phyloP scores from a whole-genome alignment of 2,329 filamentous ascomycete genomes.

The Cladophialophora bantiana region DNA sequence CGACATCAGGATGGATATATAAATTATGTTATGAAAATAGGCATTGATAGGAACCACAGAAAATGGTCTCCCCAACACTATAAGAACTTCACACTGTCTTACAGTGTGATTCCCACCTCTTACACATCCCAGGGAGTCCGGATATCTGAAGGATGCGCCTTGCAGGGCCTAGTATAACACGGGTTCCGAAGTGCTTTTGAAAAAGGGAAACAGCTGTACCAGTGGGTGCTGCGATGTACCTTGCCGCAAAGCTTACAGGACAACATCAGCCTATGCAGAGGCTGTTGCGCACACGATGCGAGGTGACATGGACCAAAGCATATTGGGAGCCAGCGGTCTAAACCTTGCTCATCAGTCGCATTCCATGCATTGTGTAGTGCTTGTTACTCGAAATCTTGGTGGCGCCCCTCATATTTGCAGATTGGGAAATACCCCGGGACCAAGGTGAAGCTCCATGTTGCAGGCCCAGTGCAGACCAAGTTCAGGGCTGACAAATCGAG shows the following conservation, averaged over 20 bases:
- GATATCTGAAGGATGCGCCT: conserved; percentile 3
- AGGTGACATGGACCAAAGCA: background rate
- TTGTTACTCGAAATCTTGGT: background rate
- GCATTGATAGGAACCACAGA: background rate
- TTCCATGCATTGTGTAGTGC: background rate
- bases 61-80: background rate
- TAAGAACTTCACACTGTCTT: background rate
- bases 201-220: background rate
- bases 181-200: conserved; percentile 5
- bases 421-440: background rate
- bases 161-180: background rate
- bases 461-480: background rate
- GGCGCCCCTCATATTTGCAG: background rate
- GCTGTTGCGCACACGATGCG: background rate
- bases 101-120: background rate
- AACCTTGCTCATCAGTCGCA: background rate
- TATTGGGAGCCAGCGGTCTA: background rate
- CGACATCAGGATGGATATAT: background rate
- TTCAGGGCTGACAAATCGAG: background rate
- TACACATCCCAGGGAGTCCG: background rate
- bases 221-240: background rate
- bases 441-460: background rate
- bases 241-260: conserved; percentile 8
- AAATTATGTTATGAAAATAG: conserved; percentile 14
- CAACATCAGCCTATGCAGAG: background rate